phyloP scores from a whole-genome alignment of 305 asterid genomes.

The Withania somnifera region DNA sequence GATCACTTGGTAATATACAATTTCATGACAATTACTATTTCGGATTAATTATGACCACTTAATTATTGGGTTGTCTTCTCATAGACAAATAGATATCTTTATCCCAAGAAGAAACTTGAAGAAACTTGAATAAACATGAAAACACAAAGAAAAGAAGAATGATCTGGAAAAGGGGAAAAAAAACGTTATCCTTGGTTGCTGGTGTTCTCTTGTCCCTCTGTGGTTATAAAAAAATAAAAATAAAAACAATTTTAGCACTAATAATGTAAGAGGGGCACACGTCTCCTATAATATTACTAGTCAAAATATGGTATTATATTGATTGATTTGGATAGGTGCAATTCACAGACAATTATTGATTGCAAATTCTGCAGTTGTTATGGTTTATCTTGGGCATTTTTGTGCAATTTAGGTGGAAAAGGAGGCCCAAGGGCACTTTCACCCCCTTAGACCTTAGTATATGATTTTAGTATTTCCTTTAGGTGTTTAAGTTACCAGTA shows the following conservation, averaged over 20 bases:
- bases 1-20: background rate
- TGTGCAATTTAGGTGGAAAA: background rate
- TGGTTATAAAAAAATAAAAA: background rate
- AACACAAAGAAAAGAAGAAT: background rate
- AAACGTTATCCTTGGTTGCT: background rate
- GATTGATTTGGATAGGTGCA: background rate
- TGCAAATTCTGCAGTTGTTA: background rate
- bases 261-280: slow-evolving; percentile 1
- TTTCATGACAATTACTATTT: background rate
- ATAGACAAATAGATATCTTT: background rate
- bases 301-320: background rate
- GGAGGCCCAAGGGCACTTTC: background rate
- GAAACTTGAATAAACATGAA: background rate
- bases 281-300: background rate
- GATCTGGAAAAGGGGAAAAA: background rate
- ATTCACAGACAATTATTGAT: background rate
- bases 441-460: background rate
- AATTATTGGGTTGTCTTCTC: background rate
- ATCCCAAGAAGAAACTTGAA: no score
- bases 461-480: background rate
- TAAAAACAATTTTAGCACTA: background rate
- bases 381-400: background rate
- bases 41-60: background rate
- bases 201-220: background rate
- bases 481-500: no score